These are phyloP conservation scores for Aspergillus luchuensis DNA, from an alignment of 2,329 filamentous ascomycete genomes.

Conservation along the genomic window DNA sequence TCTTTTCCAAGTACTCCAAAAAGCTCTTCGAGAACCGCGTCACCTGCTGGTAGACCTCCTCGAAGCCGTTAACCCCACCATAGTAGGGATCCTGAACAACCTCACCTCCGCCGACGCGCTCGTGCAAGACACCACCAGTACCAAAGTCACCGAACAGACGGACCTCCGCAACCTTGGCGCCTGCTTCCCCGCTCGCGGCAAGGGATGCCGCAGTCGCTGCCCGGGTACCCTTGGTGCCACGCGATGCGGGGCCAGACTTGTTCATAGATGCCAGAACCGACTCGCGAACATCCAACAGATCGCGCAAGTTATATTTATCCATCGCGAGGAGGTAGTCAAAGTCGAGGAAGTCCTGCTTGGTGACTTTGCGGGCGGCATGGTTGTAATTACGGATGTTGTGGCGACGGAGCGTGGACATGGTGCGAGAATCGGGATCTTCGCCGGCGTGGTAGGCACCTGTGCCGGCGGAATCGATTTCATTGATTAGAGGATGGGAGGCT, in stretches of 20 bases:
- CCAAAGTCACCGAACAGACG: slow-evolving; percentile 87
- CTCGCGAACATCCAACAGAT: slow-evolving; percentile 64
- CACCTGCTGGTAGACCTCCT: slow-evolving; percentile 83
- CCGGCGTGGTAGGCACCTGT: slow-evolving; percentile 86
- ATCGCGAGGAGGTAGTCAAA: slow-evolving; percentile 97
- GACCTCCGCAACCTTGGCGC: slow-evolving; percentile 54
- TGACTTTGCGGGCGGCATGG: slow-evolving; percentile 75
- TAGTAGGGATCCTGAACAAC: slow-evolving; percentile 90
- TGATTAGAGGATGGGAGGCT: slow-evolving; percentile 61
- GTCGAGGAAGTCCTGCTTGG: slow-evolving; percentile 70
- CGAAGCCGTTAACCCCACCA: slow-evolving; percentile 78
- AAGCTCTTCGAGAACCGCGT: slow-evolving; percentile 76
- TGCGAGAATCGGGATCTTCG: slow-evolving; percentile 76
- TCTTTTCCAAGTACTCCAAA: slow-evolving; percentile 58
- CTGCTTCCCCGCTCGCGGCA: slow-evolving; percentile 34
- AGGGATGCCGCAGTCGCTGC: slow-evolving; percentile 39
- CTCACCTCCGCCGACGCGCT: slow-evolving; percentile 56
- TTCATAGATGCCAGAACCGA: slow-evolving; percentile 54
- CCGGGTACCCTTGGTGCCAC: slow-evolving; percentile 35
- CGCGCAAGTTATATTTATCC: slow-evolving; percentile 78
- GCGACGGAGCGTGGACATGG: slow-evolving; percentile 72
- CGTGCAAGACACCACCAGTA: slow-evolving; percentile 49
- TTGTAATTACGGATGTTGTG: slow-evolving; percentile 77
- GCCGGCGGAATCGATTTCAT: slow-evolving; percentile 80
- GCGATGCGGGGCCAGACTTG: slow-evolving; percentile 25